Evolutionary conservation across 495 filamentous ascomycete species (phyloP), one percentile per base, ranked within the genome.

Genomic region (Trichocladium antarcticum): DNA sequence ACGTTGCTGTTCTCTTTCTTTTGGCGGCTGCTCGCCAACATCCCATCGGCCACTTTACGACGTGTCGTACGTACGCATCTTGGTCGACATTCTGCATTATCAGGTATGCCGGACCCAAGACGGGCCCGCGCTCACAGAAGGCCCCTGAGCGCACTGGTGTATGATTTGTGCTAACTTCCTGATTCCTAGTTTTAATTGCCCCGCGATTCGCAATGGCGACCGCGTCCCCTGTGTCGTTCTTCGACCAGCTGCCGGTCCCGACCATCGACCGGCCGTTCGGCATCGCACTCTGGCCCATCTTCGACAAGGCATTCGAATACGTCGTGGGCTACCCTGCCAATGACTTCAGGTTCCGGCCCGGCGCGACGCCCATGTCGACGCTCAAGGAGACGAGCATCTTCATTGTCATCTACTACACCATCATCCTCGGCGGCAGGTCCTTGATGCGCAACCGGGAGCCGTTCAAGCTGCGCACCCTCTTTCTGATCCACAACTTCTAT

Each of bases 231-330:
- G 68, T 77, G 57, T 74, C 83, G 50, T 63, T 82, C 47, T 69
- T 84, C 51, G 76, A 84, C 56, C 62, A 79, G 50, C 55, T 90
- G 43, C 82, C 82, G 42, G 42, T 81, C 46, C 90, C 90, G 22
- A 86, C 85, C 31, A 73, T 96, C 56, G 89, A 96, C 64, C 79
- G 85, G 57, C 92, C 92, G 11, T 96, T 98, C 63, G 92, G 89
- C 61, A 73, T 96, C 51, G 71, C 84, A 37, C 68, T 97, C 68
- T 98, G 92, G 92, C 90, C 92, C 50, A 78, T 92, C 69, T 98
- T 97, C 77, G 82, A 82, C 70, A 80, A 85, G 69, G 80, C 75
- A 58, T 96, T 83, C 68, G 79, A 82, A 64, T 61, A 66, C 31
- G 76, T 86, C 39, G 75, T 74, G 45, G 90, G 89, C 53, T 84